A percentile compares a stretch with the other conserved stretches of the same genome.
These are phyloP conservation scores for Luvunga scandens DNA, from an alignment of 345 rosid species.

Conservation along the genomic window DNA sequence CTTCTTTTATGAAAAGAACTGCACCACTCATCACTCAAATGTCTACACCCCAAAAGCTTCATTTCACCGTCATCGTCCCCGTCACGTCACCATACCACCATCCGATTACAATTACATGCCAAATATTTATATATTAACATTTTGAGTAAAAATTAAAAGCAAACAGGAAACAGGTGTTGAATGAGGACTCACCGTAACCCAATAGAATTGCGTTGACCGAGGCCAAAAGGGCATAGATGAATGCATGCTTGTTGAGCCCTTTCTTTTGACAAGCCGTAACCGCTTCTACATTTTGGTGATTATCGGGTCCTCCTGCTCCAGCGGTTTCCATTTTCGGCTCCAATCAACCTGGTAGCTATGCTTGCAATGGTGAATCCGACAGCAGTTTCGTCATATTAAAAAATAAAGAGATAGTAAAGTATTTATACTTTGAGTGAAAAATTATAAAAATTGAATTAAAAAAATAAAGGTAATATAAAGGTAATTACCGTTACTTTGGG, in stretches of 20 bases:
- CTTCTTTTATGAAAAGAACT: constrained; percentile 44
- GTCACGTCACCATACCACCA: no score
- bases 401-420: no score
- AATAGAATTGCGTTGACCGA: constrained; percentile 42
- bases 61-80: no score
- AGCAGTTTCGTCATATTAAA: no score
- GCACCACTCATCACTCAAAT: constrained; percentile 74
- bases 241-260: constrained; percentile 35
- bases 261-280: not conserved
- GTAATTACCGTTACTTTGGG: no score
- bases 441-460: no score
- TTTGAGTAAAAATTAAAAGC: not conserved
- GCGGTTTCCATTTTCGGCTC: not conserved
- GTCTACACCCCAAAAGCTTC: constrained; percentile 30
- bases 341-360: not conserved
- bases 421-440: no score
- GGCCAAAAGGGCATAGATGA: constrained; percentile 38
- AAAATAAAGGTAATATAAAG: no score
- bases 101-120: no score
- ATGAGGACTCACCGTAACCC: constrained; percentile 39
- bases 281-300: not conserved
- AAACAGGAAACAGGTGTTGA: not conserved
- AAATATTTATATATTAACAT: not conserved
- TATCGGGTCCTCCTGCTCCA: not conserved
- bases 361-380: no score